phyloP scores from a whole-genome alignment of 2,329 filamentous ascomycete species.

The Fusarium sulawesiense region DNA sequence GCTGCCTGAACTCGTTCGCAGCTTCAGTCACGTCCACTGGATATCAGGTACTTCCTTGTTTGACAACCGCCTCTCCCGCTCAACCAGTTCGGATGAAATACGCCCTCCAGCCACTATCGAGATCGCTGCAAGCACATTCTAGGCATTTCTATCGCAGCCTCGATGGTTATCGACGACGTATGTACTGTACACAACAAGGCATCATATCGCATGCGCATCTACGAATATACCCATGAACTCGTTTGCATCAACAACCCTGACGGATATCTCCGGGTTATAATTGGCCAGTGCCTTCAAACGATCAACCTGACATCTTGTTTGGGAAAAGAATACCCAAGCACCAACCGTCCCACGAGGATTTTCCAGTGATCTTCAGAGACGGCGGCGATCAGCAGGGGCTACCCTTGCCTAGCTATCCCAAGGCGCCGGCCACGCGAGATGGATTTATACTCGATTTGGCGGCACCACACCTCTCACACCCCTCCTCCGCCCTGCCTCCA shows the following conservation, averaged over 20 bases:
- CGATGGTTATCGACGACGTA: background rate
- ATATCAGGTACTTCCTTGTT: conserved; percentile 14
- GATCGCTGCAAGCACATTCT: conserved; percentile 9
- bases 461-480: conserved; percentile 6
- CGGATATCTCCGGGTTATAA: conserved; percentile 34
- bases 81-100: conserved; percentile 2
- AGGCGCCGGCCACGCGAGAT: conserved; percentile 48
- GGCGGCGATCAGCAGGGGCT: conserved; percentile 47
- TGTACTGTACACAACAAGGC: background rate
- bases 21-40: conserved; percentile 2
- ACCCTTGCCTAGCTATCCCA: conserved; percentile 38
- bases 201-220: conserved; percentile 8
- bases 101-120: conserved; percentile 19
- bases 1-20: conserved; percentile 3
- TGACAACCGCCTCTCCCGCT: conserved; percentile 10
- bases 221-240: conserved; percentile 14
- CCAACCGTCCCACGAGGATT: conserved; percentile 43
- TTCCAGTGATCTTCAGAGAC: conserved; percentile 47
- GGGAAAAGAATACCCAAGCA: conserved; percentile 17
- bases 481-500: conserved; percentile 26
- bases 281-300: conserved; percentile 30
- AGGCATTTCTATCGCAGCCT: background rate
- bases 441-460: conserved; percentile 46
- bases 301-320: conserved; percentile 38
- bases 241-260: conserved; percentile 38